phyloP scores from a whole-genome alignment of 495 filamentous ascomycete species.

The Aspergillus coremiiformis region DNA sequence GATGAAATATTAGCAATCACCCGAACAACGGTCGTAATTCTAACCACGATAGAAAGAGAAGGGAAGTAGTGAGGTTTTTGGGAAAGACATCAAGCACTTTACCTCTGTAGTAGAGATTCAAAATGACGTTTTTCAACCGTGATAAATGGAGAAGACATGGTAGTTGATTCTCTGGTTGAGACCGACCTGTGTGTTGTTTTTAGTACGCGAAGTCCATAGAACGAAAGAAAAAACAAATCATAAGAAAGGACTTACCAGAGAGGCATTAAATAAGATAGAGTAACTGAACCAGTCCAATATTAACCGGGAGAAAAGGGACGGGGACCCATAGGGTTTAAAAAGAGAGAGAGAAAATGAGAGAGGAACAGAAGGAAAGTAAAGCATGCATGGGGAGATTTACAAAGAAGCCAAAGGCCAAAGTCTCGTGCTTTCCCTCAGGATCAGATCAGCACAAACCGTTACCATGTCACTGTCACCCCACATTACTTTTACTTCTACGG shows the following conservation, averaged over 20 bases:
- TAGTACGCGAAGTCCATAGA: no score
- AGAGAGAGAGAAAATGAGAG: background rate
- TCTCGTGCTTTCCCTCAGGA: constrained; percentile 3
- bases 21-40: no score
- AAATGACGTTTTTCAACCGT: constrained; percentile 48
- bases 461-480: constrained; percentile 10
- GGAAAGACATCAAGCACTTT: no score
- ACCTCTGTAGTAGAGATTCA: constrained; percentile 46
- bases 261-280: background rate
- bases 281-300: background rate
- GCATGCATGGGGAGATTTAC: background rate
- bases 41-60: no score
- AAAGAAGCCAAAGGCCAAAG: background rate
- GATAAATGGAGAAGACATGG: constrained; percentile 27
- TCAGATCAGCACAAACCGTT: no score
- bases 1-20: background rate
- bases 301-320: background rate
- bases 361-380: background rate
- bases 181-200: no score
- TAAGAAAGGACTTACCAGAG: background rate
- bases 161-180: background rate
- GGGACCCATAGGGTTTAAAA: background rate
- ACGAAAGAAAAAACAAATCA: no score
- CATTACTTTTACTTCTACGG: constrained; percentile 13
- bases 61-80: background rate